A percentile compares a stretch with the other conserved stretches of the same genome.
phyloP scores from a whole-genome alignment of 441 rosid species.

The Pelargonium australe region DNA sequence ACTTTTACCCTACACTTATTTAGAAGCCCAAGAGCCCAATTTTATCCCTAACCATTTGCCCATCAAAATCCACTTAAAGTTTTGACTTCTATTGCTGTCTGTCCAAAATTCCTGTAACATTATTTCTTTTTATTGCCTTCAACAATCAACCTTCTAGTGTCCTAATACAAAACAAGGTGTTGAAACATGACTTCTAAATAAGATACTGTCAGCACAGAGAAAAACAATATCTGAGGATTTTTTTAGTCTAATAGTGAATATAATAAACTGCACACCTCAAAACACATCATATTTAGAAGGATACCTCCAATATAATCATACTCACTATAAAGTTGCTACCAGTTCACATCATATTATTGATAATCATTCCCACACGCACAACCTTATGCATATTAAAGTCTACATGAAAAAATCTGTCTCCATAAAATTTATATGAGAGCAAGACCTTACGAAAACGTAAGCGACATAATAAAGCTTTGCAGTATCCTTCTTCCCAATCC shows the following conservation, averaged over 20 bases:
- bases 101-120: too few species aligned
- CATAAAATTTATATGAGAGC: constrained; percentile 23
- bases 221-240: neutral
- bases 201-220: neutral
- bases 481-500: constrained; percentile 77
- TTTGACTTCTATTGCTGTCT: too few species aligned
- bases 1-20: too few species aligned
- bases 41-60: too few species aligned
- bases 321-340: neutral
- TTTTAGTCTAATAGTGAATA: neutral
- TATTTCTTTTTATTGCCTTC: too few species aligned
- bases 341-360: neutral
- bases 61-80: too few species aligned
- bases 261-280: neutral
- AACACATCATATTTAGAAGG: neutral
- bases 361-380: too few species aligned
- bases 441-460: constrained; percentile 99
- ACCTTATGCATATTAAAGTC: neutral
- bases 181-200: neutral
- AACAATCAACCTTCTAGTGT: too few species aligned
- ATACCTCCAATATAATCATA: neutral
- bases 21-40: too few species aligned
- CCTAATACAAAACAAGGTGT: neutral
- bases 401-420: neutral
- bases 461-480: constrained; percentile 89